Base-by-base conservation (phyloP, 306 rosid genomes). In the Pterocarpus santalinus region DNA sequence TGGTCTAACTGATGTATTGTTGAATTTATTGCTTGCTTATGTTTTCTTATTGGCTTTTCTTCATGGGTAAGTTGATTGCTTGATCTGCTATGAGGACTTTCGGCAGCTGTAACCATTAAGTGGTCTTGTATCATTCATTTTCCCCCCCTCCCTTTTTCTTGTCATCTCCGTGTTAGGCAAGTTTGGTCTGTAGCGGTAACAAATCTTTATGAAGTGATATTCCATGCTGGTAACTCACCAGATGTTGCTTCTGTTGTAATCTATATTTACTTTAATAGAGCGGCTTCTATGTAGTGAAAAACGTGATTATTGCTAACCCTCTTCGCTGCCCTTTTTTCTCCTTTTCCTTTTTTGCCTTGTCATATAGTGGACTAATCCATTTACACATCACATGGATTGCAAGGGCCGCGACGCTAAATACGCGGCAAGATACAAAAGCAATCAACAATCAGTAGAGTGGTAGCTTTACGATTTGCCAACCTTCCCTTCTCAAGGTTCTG, bases 1-100 rank as follows among this genome's bases (percentile, higher is more conserved):
- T 96, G 99, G 99, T 96, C 99, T 76, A 96, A 93, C 90, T 80
- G 78, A 77, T 65, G 78, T 58, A 43, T 56, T 84, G 71, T 71
- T 80, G 65, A 75, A 38, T 66, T 39, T 69, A 76, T 58, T 81
- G 58, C 49, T 82, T 66, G 79, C 73, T 72, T 74, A 76, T 70
- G 86, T 78, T 87, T 81, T 77, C 17, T 76, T 68, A 55, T 76
- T 77, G 73, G 74, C 51, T 69, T 82, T 82, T 82, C 56, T 83
- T 69, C 77, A 68, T 66, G 75, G 72, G 82, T 73, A 90, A 67
- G 65, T 73, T 70, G 88, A 80, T 80, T 80, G 78, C 85, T 66
- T 83, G 63, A 77, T 81, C 77, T 77, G 62, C 79, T 65, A 49
- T 80, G 75, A 77, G 72, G 81, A 86, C 89, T 78, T 72, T 53